Base-by-base conservation (phyloP, 768 basidiomycete genomes). In the Lanmaoa rubissima region DNA sequence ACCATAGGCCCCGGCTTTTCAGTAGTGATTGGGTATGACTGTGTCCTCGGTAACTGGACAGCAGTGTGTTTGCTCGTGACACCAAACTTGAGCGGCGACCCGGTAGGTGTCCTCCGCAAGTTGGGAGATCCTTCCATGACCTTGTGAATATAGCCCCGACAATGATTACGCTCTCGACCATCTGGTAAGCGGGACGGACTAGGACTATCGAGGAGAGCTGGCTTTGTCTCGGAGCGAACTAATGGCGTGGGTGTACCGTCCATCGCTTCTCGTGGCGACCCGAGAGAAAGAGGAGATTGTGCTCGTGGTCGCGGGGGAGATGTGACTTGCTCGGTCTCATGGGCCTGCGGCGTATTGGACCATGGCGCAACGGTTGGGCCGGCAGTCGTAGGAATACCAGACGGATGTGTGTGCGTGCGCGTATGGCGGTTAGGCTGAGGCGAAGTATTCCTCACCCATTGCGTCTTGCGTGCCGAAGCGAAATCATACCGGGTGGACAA, bases 401-500 rank as follows among this genome's bases (percentile, higher is more conserved):
- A 62, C 56, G 85, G 82, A 66, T 81, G 76, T 2, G 85, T 82
- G 39, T 72, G 75, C 3, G 76, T 79, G 56, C 85, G 76, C 24
- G 56, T 35, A 48, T 76, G 78, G 6, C 62, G 58, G 24, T 1
- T 49, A 28, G 51, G 40, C 19, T 52, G 48, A 43, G 52, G 36
- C 5, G 48, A 31, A 4, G 62, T 31, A 10, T 57, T 45, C 48
- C 42, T 59, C 17, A 63, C 13, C 64, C 54, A 45, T 16, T 80
- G 75, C 19, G 69, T 74, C 69, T 80, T 82, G 53, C 78, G 64
- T 2, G 85, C 82, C 11, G 76, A 68, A 2, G 75, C 71, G 48
- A 86, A 81, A 63, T 87, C 83, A 64, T 90, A 85, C 47, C 85
- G 78, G 19, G 80, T 70, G 1, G 82, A 75, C 46, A 83, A 72